A percentile compares a stretch with the other conserved stretches of the same genome.
phyloP scores from a whole-genome alignment of 148 eudicot species.

The Pharnaceum exiguum region DNA sequence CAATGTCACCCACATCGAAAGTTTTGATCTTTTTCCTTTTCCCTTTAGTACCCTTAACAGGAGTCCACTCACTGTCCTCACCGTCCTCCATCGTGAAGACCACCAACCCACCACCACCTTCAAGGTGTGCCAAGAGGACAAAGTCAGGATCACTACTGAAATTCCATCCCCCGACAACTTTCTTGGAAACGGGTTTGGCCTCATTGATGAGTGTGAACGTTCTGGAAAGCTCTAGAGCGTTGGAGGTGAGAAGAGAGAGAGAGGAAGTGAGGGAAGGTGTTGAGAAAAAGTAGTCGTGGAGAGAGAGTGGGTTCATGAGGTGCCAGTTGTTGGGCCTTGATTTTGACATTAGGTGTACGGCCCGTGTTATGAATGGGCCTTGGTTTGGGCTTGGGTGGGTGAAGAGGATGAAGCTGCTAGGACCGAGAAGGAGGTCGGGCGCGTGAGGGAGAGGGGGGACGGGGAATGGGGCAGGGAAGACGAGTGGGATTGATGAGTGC shows the following conservation, averaged over 20 bases:
- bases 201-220: background rate
- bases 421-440: too few relatives aligned
- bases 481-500: too few relatives aligned
- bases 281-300: background rate
- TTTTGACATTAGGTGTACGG: too few relatives aligned
- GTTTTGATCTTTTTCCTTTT: background rate
- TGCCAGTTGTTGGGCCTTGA: slow-evolving; percentile 3
- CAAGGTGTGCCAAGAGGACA: background rate
- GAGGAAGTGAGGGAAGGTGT: background rate
- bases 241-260: background rate
- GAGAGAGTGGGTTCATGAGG: background rate
- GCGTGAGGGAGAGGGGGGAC: too few relatives aligned
- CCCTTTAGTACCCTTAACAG: too few relatives aligned
- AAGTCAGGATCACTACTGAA: background rate
- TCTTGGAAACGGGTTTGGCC: background rate
- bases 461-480: too few relatives aligned
- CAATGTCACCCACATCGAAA: background rate
- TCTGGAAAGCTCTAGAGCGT: background rate
- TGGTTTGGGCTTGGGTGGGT: too few relatives aligned
- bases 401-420: too few relatives aligned
- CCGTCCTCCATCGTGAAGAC: background rate
- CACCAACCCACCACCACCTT: background rate
- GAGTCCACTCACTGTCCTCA: background rate
- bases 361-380: too few relatives aligned
- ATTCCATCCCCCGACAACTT: slow-evolving; percentile 1